Percentiles rank a stretch among this genome's conserved stretches.
phyloP scores from a whole-genome alignment of 768 basidiomycete species.

The Leccinum variicolor region DNA sequence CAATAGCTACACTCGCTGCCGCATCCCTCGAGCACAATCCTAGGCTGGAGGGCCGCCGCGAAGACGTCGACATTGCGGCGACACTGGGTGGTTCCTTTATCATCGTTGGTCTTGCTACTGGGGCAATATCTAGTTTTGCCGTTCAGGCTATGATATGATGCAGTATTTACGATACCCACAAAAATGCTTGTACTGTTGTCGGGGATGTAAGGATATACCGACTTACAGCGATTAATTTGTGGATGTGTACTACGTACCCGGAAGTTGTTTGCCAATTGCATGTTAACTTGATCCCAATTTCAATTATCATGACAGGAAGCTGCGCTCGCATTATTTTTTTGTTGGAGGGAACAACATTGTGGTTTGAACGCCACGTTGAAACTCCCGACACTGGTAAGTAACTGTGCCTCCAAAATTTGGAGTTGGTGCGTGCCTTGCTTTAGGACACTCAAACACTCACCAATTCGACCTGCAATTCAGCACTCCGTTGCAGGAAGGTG shows the following conservation, averaged over 20 bases:
- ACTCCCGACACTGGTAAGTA: no score
- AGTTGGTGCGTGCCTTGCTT: no score
- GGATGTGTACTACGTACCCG: no score
- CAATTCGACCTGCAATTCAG: no score
- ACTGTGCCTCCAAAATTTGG: no score
- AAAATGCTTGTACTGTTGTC: not conserved
- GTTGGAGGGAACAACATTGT: no score
- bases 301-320: no score
- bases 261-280: no score
- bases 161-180: not conserved
- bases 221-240: not conserved
- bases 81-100: conserved; percentile 78
- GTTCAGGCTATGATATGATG: conserved; percentile 64
- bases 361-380: no score
- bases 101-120: conserved; percentile 70
- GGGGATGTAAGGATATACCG: not conserved
- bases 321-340: no score
- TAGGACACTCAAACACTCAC: no score
- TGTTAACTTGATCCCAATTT: not conserved
- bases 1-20: conserved; percentile 78
- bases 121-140: conserved; percentile 79
- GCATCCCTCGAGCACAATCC: conserved; percentile 81
- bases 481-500: no score
- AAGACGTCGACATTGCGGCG: conserved; percentile 87
- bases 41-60: conserved; percentile 57